These are phyloP conservation scores for Leccinum colubrinum DNA, from an alignment of 1,284 basidiomycete genomes.

Conservation along the genomic window DNA sequence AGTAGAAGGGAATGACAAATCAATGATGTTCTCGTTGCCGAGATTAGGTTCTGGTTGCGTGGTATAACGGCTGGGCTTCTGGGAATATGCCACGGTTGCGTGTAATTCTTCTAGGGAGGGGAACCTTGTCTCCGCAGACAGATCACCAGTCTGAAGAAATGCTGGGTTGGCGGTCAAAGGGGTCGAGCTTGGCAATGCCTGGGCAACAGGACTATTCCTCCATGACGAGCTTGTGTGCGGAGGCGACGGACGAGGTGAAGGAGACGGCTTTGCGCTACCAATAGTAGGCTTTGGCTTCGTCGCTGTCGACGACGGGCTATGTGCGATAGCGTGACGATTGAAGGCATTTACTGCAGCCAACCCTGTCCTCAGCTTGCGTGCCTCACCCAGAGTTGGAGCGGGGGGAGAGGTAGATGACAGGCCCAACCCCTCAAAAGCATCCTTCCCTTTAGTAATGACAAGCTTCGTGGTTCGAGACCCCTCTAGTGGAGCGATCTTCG, in stretches of 20 bases:
- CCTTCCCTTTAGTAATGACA: conserved; percentile 43
- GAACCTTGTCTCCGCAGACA: conserved; percentile 65
- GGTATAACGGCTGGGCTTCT: conserved; percentile 18
- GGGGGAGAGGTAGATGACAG: conserved; percentile 44
- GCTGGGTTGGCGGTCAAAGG: conserved; percentile 20
- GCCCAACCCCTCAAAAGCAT: conserved; percentile 78
- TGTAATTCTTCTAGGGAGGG: conserved; percentile 79
- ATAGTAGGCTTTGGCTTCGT: conserved; percentile 34
- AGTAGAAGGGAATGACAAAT: conserved; percentile 24
- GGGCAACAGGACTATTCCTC: conserved; percentile 16
- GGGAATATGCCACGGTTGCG: conserved; percentile 45
- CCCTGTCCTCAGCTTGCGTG: conserved; percentile 65
- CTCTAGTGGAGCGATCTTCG: conserved; percentile 26
- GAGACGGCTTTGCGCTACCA: conserved; percentile 33
- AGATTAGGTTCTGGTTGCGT: conserved; percentile 15
- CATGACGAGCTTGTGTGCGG: conserved; percentile 19
- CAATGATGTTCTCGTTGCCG: conserved; percentile 16
- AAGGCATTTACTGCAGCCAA: conserved; percentile 47
- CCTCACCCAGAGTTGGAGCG: conserved; percentile 71
- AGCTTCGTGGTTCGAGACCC: conserved; percentile 30
- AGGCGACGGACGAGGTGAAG: conserved; percentile 48
- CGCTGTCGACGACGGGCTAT: conserved; percentile 21
- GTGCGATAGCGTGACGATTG: conserved; percentile 20
- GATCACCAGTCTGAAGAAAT: conserved; percentile 35
- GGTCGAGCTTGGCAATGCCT: conserved; percentile 14